Conservation (phyloP, 169 alveolate species). For the Blepharisma undulans region DNA sequence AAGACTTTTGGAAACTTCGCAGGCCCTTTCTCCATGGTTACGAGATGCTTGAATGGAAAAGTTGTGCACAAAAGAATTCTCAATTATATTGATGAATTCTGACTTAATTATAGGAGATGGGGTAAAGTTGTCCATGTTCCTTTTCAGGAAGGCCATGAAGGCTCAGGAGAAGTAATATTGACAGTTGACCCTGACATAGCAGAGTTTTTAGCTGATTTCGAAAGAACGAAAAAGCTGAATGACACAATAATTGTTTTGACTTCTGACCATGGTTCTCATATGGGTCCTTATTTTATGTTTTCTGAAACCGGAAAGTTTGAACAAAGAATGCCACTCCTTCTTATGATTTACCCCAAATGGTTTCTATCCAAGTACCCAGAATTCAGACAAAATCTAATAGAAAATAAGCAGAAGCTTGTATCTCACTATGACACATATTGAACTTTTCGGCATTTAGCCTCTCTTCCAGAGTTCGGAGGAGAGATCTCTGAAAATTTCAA, state of each 20-base stretch:
- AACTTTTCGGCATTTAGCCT: conserved; percentile 4
- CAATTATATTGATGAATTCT: conserved; percentile 59
- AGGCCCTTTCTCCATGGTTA: conserved; percentile 65
- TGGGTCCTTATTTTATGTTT: conserved; percentile 46
- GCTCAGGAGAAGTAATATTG: conserved; percentile 66
- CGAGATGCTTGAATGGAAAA: conserved; percentile 64
- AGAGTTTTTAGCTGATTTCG: conserved; percentile 48
- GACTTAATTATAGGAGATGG: conserved; percentile 52
- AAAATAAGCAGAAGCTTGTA: neutral
- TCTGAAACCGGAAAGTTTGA: conserved; percentile 4
- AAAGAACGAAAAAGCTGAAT: conserved; percentile 45
- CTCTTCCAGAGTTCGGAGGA: conserved; percentile 16
- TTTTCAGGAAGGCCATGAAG: conserved; percentile 70
- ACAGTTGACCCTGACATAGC: conserved; percentile 56
- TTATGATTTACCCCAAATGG: conserved; percentile 25
- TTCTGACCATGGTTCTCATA: conserved; percentile 69
- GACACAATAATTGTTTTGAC: conserved; percentile 57
- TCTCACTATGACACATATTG: conserved; percentile 17
- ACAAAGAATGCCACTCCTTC: conserved; percentile 6
- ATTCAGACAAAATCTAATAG: neutral
- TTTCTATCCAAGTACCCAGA: neutral
- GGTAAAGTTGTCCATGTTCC: conserved; percentile 55
- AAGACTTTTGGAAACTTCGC: conserved; percentile 61
- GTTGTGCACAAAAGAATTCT: conserved; percentile 55
- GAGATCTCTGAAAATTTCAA: conserved; percentile 42